Evolutionary conservation across 2,329 filamentous ascomycete species (phyloP).

Genomic region (Periconia digitata): DNA sequence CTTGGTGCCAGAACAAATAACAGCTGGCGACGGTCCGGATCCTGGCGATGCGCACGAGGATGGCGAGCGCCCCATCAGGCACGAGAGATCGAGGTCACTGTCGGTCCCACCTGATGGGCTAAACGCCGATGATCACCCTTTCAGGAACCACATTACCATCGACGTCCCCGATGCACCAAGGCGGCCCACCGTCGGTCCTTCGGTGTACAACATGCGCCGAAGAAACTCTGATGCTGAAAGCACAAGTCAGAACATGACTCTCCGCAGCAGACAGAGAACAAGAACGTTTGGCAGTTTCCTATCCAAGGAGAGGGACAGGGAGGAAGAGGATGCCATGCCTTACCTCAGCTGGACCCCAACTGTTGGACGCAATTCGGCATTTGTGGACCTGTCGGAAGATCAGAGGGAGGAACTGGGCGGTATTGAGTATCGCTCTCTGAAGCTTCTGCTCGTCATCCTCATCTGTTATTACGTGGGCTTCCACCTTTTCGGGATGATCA

Average conservation of each 20-base stretch:
- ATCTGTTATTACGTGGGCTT: conserved; percentile 81
- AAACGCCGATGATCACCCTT: conserved; percentile 43
- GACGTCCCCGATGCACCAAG: conserved; percentile 59
- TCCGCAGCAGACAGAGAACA: conserved; percentile 38
- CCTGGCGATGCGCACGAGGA: conserved; percentile 27
- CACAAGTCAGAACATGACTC: conserved; percentile 4
- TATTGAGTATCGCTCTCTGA: conserved; percentile 92
- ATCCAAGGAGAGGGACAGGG: conserved; percentile 57
- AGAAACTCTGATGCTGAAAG: conserved; percentile 6
- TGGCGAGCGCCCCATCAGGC: conserved; percentile 13
- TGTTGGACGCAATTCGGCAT: conserved; percentile 88
- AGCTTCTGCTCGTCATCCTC: conserved; percentile 78
- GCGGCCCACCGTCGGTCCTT: conserved; percentile 32
- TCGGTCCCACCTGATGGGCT: conserved; percentile 31
- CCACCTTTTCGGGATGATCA: conserved; percentile 72
- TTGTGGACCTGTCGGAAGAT: conserved; percentile 82
- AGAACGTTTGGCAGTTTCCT: conserved; percentile 63
- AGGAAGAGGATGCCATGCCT: conserved; percentile 64
- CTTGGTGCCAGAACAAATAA: conserved; percentile 65
- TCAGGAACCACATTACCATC: conserved; percentile 64
- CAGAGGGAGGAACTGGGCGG: conserved; percentile 94
- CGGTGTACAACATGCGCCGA: conserved; percentile 23
- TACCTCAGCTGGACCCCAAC: conserved; percentile 96
- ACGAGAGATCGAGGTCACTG: conserved; percentile 27
- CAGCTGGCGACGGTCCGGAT: conserved; percentile 40